Evolutionary conservation across 2,329 filamentous ascomycete genomes (phyloP).

Genomic region (Aspergillus ochraceus): DNA sequence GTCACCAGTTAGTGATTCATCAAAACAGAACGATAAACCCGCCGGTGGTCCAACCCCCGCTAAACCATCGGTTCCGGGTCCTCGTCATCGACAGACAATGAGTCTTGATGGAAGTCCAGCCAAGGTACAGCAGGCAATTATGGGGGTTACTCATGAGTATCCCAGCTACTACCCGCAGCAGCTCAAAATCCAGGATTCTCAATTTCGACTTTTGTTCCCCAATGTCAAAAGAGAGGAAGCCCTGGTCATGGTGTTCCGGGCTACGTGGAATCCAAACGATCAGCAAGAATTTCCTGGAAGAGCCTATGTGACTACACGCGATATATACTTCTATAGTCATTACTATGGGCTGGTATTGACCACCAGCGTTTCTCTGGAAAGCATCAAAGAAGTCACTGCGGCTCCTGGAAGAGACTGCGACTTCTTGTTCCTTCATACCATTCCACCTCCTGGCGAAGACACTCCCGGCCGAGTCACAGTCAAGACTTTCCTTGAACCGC

Average conservation of each 20-base stretch:
- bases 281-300: slow-evolving; percentile 78
- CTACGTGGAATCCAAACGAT: slow-evolving; percentile 79
- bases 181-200: slow-evolving; percentile 81
- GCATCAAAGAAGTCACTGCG: slow-evolving; percentile 84
- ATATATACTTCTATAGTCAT: slow-evolving; percentile 96
- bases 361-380: slow-evolving; percentile 71
- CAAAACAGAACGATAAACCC: slow-evolving; percentile 21
- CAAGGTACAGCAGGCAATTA: slow-evolving; percentile 34
- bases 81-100: slow-evolving; percentile 56
- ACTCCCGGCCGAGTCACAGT: slow-evolving; percentile 76
- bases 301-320: slow-evolving; percentile 81
- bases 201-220: slow-evolving; percentile 90
- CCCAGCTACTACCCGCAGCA: slow-evolving; percentile 76
- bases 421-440: slow-evolving; percentile 82
- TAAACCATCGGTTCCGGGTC: slow-evolving; percentile 26
- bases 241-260: slow-evolving; percentile 86
- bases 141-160: slow-evolving; percentile 55
- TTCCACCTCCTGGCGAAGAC: slow-evolving; percentile 61
- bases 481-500: slow-evolving; percentile 88
- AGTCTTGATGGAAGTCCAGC: slow-evolving; percentile 52
- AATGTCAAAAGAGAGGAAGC: slow-evolving; percentile 74
- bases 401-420: slow-evolving; percentile 90
- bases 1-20: slow-evolving; percentile 27
- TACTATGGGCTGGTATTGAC: slow-evolving; percentile 88
- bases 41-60: slow-evolving; percentile 23